Conservation (phyloP, 768 basidiomycete species). For the Hygrophorus russula region DNA sequence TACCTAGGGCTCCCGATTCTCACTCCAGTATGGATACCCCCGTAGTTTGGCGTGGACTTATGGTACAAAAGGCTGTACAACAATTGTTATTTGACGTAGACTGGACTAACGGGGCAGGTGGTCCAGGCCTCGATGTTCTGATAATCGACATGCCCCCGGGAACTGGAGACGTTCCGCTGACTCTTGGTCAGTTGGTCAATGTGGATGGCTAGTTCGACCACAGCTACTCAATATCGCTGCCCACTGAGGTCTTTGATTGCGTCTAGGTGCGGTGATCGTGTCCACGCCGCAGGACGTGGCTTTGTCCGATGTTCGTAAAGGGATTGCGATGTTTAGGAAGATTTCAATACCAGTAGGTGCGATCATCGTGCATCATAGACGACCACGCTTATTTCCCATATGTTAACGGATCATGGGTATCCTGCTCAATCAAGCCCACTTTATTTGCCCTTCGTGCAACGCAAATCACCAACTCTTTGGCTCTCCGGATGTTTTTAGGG, state of each 20-base stretch:
- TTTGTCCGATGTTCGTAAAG: constrained; percentile 83
- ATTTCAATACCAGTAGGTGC: constrained; percentile 70
- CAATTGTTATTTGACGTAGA: constrained; percentile 95
- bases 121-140: constrained; percentile 63
- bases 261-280: constrained; percentile 78
- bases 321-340: constrained; percentile 87
- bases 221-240: constrained; percentile 4
- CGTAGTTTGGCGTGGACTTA: constrained; percentile 91
- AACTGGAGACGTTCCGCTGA: constrained; percentile 92
- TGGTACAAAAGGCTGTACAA: constrained; percentile 98
- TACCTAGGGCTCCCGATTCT: constrained; percentile 39
- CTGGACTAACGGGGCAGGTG: constrained; percentile 44
- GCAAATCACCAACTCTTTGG: constrained; percentile 35
- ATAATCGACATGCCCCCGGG: constrained; percentile 97
- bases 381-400: background rate
- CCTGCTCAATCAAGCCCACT: constrained; percentile 82
- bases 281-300: constrained; percentile 96
- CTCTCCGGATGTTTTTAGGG: constrained; percentile 48
- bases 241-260: background rate
- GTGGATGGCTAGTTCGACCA: constrained; percentile 60
- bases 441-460: constrained; percentile 63
- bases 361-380: background rate
- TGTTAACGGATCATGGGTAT: constrained; percentile 66
- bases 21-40: constrained; percentile 57
- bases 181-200: constrained; percentile 75